A percentile compares a stretch with the other conserved stretches of the same genome.
These are phyloP conservation scores for Monosporascus sp. DNA, from an alignment of 2,329 filamentous ascomycete genomes.

Conservation along the genomic window DNA sequence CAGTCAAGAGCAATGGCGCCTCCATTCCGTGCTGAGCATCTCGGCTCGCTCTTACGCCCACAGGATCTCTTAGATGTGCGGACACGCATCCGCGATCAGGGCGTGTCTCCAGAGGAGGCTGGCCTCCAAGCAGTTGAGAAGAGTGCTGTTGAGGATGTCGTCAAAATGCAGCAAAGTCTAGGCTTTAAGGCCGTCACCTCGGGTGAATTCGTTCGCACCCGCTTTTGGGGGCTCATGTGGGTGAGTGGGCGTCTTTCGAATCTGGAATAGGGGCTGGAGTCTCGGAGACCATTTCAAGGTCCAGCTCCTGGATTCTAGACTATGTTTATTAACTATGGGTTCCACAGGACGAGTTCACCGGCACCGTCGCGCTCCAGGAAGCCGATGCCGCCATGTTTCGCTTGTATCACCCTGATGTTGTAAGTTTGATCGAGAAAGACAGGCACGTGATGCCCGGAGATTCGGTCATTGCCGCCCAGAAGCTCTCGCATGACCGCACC, in stretches of 20 bases:
- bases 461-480: constrained; percentile 45
- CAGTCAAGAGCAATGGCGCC: constrained; percentile 22
- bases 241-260: background rate
- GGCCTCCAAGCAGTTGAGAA: constrained; percentile 57
- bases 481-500: constrained; percentile 38
- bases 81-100: constrained; percentile 52
- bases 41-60: constrained; percentile 69
- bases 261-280: background rate
- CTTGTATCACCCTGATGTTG: constrained; percentile 50
- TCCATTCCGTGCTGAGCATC: constrained; percentile 71
- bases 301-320: background rate
- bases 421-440: constrained; percentile 46
- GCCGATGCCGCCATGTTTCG: constrained; percentile 48
- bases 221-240: constrained; percentile 50
- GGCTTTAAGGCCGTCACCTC: constrained; percentile 63
- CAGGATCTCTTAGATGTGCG: constrained; percentile 58
- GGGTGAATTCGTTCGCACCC: constrained; percentile 60
- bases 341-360: constrained; percentile 41
- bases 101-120: constrained; percentile 46
- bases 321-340: background rate
- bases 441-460: constrained; percentile 52
- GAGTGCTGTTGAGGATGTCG: constrained; percentile 59
- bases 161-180: constrained; percentile 62
- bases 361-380: constrained; percentile 42
- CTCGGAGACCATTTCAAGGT: background rate